phyloP scores from a whole-genome alignment of 495 filamentous ascomycete species.

The Opeltia flavorubescens region DNA sequence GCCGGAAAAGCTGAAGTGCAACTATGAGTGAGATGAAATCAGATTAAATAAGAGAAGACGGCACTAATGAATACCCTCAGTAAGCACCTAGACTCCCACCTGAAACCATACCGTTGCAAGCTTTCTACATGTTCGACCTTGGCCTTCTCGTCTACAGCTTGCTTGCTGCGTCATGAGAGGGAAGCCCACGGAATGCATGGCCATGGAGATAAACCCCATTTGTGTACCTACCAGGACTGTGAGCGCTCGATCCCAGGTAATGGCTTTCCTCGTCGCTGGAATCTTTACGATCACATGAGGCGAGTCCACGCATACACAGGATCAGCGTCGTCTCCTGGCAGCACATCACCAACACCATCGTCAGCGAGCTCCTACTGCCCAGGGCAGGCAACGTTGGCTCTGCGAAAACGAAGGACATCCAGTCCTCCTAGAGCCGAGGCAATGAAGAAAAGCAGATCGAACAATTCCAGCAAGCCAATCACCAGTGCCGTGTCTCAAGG shows the following conservation, averaged over 20 bases:
- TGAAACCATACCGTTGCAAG: slow-evolving; percentile 91
- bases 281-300: slow-evolving; percentile 87
- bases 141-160: slow-evolving; percentile 81
- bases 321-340: slow-evolving; percentile 8
- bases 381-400: slow-evolving; percentile 4
- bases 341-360: slow-evolving; percentile 12
- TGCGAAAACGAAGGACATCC: slow-evolving; percentile 13
- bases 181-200: slow-evolving; percentile 92
- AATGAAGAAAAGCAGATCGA: slow-evolving; percentile 9
- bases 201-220: slow-evolving; percentile 78
- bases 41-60: slow-evolving; percentile 6
- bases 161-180: slow-evolving; percentile 85
- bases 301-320: slow-evolving; percentile 70
- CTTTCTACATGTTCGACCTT: slow-evolving; percentile 56
- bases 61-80: slow-evolving; percentile 35
- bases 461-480: neutral
- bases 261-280: slow-evolving; percentile 88
- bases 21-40: slow-evolving; percentile 66
- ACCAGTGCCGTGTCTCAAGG: neutral
- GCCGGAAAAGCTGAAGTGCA: slow-evolving; percentile 87
- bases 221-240: slow-evolving; percentile 72
- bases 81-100: slow-evolving; percentile 88
- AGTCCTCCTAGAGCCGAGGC: slow-evolving; percentile 2
- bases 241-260: slow-evolving; percentile 64
- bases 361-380: slow-evolving; percentile 8